phyloP scores from a whole-genome alignment of 139 green algal species.

The Tetraselmis striata region DNA sequence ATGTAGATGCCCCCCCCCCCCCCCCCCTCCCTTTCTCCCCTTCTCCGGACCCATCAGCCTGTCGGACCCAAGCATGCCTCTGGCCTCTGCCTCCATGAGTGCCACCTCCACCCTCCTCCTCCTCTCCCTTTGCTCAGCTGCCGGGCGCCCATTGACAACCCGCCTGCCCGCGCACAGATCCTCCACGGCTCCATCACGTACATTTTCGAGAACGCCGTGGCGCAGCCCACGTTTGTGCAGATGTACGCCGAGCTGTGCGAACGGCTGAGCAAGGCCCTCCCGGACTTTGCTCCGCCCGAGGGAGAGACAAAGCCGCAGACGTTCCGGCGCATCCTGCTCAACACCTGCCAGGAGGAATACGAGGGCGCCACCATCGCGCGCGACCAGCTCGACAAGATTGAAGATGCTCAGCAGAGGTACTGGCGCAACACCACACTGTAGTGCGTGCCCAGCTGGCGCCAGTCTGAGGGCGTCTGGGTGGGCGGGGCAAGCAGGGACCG shows the following conservation, averaged over 20 bases:
- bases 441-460: constrained; percentile 46
- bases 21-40: constrained; percentile 40
- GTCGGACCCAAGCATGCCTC: no score
- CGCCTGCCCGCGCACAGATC: constrained; percentile 37
- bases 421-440: no score
- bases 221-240: constrained; percentile 93
- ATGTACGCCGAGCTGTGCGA: constrained; percentile 77
- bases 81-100: no score
- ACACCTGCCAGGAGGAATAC: constrained; percentile 99
- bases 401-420: no score
- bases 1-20: no score
- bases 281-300: constrained; percentile 52
- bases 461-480: not conserved
- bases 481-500: not conserved
- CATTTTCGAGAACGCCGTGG: constrained; percentile 96
- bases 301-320: constrained; percentile 63
- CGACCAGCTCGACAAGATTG: no score
- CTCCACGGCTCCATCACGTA: constrained; percentile 73
- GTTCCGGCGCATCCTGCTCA: constrained; percentile 92
- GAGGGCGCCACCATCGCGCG: constrained; percentile 65
- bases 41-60: no score
- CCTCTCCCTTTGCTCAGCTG: no score
- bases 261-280: constrained; percentile 46
- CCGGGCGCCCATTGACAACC: no score
- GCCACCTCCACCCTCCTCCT: no score